Evolutionary conservation across 768 basidiomycete species (phyloP).

Genomic region (Boletales sp.): DNA sequence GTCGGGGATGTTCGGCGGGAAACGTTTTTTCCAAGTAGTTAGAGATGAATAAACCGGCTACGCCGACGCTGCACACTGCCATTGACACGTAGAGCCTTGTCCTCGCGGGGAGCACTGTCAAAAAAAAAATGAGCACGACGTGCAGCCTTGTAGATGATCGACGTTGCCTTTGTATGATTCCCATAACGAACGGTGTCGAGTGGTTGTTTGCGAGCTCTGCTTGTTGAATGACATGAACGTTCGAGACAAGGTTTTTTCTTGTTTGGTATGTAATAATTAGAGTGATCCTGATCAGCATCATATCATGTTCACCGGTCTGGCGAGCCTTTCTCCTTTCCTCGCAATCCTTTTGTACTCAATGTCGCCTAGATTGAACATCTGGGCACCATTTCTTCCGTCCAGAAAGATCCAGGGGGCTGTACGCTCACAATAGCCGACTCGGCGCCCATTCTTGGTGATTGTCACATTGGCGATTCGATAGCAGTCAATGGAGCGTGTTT

Average conservation of each 20-base stretch:
- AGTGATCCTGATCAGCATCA: neutral
- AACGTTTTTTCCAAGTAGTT: constrained; percentile 47
- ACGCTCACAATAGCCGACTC: constrained; percentile 73
- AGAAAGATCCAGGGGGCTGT: constrained; percentile 71
- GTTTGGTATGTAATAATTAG: neutral
- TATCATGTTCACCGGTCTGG: constrained; percentile 77
- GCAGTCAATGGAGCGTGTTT: constrained; percentile 86
- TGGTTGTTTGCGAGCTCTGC: constrained; percentile 2
- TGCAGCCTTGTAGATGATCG: constrained; percentile 1
- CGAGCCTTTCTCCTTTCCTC: constrained; percentile 33
- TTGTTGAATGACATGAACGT: constrained; percentile 13
- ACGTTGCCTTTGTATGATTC: constrained; percentile 42
- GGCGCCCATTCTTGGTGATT: constrained; percentile 76
- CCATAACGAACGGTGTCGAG: constrained; percentile 32
- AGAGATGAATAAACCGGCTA: constrained; percentile 45
- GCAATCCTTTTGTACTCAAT: constrained; percentile 3
- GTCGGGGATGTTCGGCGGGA: constrained; percentile 14
- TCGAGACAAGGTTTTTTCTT: neutral
- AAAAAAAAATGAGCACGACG: constrained; percentile 9
- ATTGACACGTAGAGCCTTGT: constrained; percentile 52
- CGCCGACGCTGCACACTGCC: constrained; percentile 44
- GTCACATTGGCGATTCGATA: constrained; percentile 92
- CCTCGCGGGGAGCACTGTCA: constrained; percentile 48
- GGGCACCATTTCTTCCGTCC: constrained; percentile 66
- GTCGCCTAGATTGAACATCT: constrained; percentile 79